These are phyloP conservation scores for Syzygium aromaticum DNA, from an alignment of 345 rosid species.

Conservation along the genomic window DNA sequence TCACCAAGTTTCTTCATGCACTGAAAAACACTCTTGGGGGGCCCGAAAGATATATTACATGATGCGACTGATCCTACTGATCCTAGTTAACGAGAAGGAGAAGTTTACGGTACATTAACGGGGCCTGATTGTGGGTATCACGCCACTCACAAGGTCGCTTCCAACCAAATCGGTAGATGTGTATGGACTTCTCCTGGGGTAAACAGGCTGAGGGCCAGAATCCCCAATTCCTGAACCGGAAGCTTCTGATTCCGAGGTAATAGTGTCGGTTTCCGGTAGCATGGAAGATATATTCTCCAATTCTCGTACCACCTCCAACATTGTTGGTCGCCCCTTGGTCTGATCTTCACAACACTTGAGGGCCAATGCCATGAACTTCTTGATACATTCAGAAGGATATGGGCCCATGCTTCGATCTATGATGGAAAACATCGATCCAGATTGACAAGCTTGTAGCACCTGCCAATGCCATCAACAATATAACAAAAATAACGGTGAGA, in stretches of 20 bases:
- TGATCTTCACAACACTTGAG: constrained; percentile 67
- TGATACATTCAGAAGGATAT: constrained; percentile 66
- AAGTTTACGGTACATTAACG: not conserved
- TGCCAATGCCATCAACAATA: constrained; percentile 3
- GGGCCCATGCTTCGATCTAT: constrained; percentile 76
- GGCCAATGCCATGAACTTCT: constrained; percentile 63
- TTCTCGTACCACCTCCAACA: constrained; percentile 85
- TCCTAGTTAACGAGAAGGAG: not conserved
- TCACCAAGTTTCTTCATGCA: not conserved
- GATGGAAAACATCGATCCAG: constrained; percentile 56
- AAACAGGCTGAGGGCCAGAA: constrained; percentile 31
- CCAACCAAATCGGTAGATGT: constrained; percentile 54
- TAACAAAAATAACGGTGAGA: not conserved
- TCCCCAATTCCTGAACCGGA: constrained; percentile 3
- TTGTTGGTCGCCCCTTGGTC: constrained; percentile 69
- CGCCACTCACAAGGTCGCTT: constrained; percentile 80
- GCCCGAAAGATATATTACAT: not conserved
- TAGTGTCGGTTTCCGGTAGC: constrained; percentile 46
- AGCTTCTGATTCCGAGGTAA: constrained; percentile 6
- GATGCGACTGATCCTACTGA: not conserved
- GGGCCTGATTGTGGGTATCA: constrained; percentile 56
- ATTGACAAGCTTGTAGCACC: constrained; percentile 58
- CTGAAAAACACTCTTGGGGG: not conserved
- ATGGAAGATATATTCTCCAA: constrained; percentile 58
- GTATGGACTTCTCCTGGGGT: constrained; percentile 32